Conservation (phyloP, 768 basidiomycete genomes). For the Trametopsis cervina region DNA sequence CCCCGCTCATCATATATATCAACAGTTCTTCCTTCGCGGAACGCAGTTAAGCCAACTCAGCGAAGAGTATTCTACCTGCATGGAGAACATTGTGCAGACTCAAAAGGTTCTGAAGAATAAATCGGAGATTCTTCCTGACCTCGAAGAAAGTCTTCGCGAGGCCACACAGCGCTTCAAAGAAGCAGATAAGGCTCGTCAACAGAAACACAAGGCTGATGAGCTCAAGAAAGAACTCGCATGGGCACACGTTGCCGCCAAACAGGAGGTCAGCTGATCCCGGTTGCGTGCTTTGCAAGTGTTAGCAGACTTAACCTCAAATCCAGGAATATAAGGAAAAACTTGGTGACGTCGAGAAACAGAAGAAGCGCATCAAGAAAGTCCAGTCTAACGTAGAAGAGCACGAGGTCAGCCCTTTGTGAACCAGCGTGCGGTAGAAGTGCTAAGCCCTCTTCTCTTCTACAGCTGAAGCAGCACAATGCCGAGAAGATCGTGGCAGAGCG, state of each 20-base stretch:
- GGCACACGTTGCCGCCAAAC: conserved; percentile 73
- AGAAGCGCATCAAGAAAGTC: conserved; percentile 33
- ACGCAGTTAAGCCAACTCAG: conserved; percentile 86
- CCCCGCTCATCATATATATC: background rate
- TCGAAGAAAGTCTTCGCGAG: conserved; percentile 51
- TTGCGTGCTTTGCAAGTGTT: background rate
- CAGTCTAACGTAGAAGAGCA: conserved; percentile 31
- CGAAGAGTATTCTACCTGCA: conserved; percentile 77
- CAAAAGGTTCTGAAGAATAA: conserved; percentile 61
- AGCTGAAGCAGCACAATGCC: conserved; percentile 30
- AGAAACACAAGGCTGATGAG: conserved; percentile 58
- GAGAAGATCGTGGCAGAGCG: conserved; percentile 29
- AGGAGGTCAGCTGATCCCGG: conserved; percentile 38
- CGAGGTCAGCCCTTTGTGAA: conserved; percentile 26
- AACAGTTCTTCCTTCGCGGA: conserved; percentile 88
- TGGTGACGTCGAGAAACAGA: conserved; percentile 32
- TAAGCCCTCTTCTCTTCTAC: background rate
- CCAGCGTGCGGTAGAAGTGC: background rate
- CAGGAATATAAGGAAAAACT: conserved; percentile 40
- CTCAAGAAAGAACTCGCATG: conserved; percentile 81
- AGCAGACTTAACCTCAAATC: background rate
- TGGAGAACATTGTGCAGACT: conserved; percentile 66
- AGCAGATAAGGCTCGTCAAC: conserved; percentile 66
- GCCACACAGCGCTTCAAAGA: conserved; percentile 59
- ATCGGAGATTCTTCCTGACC: conserved; percentile 71